A percentile compares a stretch with the other conserved stretches of the same genome.
Conservation (phyloP, 805 yeast species). For the Pichia ethanolica region DNA sequence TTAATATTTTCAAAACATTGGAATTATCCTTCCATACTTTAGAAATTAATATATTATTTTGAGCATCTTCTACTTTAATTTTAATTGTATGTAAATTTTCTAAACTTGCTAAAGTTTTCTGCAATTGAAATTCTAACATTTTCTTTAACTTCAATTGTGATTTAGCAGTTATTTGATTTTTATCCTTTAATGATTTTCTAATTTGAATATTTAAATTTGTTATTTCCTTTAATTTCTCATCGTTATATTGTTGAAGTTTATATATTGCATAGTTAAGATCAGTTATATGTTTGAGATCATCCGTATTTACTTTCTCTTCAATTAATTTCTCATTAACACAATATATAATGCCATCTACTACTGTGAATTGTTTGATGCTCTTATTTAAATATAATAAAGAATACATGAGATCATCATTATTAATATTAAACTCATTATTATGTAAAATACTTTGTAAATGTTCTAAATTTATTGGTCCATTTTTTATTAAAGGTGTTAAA, state of each 20-base stretch:
- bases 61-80: slow-evolving; percentile 23
- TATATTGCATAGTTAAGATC: slow-evolving; percentile 24
- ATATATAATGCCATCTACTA: too few species aligned
- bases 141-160: slow-evolving; percentile 20
- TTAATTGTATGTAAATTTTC: slow-evolving; percentile 20
- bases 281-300: slow-evolving; percentile 19
- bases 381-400: neutral
- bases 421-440: neutral
- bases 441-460: slow-evolving; percentile 1
- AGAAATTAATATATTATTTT: slow-evolving; percentile 16
- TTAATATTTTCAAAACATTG: slow-evolving; percentile 18
- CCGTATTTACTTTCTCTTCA: slow-evolving; percentile 5
- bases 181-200: slow-evolving; percentile 11
- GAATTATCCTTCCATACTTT: slow-evolving; percentile 22
- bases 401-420: neutral
- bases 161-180: slow-evolving; percentile 18
- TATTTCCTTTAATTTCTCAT: slow-evolving; percentile 10
- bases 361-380: neutral
- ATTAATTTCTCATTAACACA: too few species aligned
- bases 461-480: neutral
- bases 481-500: neutral
- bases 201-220: slow-evolving; percentile 6
- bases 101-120: slow-evolving; percentile 12
- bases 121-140: slow-evolving; percentile 17
- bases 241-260: slow-evolving; percentile 14